These are phyloP conservation scores for Phytophthora agathidicida DNA, from an alignment of 352 stramenopile species.

Conservation along the genomic window DNA sequence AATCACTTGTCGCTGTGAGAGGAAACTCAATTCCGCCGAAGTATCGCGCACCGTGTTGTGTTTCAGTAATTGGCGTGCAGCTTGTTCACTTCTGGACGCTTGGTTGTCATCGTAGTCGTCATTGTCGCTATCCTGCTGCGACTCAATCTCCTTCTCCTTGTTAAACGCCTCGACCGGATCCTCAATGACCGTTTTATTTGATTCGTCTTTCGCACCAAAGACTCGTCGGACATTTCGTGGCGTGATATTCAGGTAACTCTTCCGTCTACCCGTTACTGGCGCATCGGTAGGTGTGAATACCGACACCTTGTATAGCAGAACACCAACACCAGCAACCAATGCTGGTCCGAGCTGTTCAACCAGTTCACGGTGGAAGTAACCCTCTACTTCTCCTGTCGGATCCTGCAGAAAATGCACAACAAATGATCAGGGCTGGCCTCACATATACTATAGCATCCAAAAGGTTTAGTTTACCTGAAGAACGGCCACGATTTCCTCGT, in stretches of 20 bases:
- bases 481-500: conserved; percentile 81
- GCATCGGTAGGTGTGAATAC: conserved; percentile 67
- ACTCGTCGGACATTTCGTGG: conserved; percentile 66
- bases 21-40: conserved; percentile 73
- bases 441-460: not conserved
- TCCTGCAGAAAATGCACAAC: conserved; percentile 46
- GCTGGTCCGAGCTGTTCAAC: conserved; percentile 73
- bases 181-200: conserved; percentile 25
- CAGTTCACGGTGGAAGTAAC: conserved; percentile 84
- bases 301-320: conserved; percentile 76
- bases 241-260: conserved; percentile 78
- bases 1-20: conserved; percentile 82
- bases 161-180: conserved; percentile 62
- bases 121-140: conserved; percentile 38
- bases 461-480: conserved; percentile 53
- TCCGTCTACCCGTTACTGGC: conserved; percentile 44
- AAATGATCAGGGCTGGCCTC: not conserved
- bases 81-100: conserved; percentile 28
- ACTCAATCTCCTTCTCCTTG: conserved; percentile 41
- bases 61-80: conserved; percentile 40
- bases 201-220: conserved; percentile 45
- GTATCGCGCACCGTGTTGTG: conserved; percentile 58
- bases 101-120: conserved; percentile 38
- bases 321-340: conserved; percentile 48
- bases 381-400: conserved; percentile 74